Evolutionary conservation across 768 basidiomycete genomes (phyloP).

Genomic region (Pleurotus cornucopiae): DNA sequence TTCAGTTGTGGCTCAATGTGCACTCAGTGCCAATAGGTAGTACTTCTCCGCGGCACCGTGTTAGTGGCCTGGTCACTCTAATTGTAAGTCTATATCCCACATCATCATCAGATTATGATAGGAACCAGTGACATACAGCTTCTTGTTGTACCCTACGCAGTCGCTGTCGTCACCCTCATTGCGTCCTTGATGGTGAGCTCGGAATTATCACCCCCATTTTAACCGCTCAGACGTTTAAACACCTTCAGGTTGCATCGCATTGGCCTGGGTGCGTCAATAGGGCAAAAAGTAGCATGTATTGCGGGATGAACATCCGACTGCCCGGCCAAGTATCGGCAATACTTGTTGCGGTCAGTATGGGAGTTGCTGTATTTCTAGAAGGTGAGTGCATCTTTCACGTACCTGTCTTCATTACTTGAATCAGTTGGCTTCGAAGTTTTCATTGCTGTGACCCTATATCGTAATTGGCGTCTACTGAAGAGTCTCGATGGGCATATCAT

Average conservation of each 20-base stretch:
- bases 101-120: neutral
- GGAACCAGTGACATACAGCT: neutral
- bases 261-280: slow-evolving; percentile 8
- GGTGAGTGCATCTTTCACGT: neutral
- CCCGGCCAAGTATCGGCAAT: slow-evolving; percentile 9
- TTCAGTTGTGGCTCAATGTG: slow-evolving; percentile 2
- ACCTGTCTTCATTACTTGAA: neutral
- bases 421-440: neutral
- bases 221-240: neutral
- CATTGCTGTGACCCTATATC: neutral
- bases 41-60: neutral
- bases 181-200: slow-evolving; percentile 2
- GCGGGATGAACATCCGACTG: slow-evolving; percentile 7
- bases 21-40: neutral
- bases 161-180: neutral
- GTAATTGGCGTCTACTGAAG: slow-evolving; percentile 1
- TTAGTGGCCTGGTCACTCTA: neutral
- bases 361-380: slow-evolving; percentile 4
- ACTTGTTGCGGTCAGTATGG: slow-evolving; percentile 7
- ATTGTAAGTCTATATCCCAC: neutral
- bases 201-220: neutral
- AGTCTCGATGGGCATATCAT: neutral
- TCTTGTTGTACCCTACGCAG: neutral
- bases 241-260: slow-evolving; percentile 2
- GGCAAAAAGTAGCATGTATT: slow-evolving; percentile 7